A percentile compares a stretch with the other conserved stretches of the same genome.
These are phyloP conservation scores for Monosporascus ibericus DNA, from an alignment of 2,329 filamentous ascomycete genomes.

Conservation along the genomic window DNA sequence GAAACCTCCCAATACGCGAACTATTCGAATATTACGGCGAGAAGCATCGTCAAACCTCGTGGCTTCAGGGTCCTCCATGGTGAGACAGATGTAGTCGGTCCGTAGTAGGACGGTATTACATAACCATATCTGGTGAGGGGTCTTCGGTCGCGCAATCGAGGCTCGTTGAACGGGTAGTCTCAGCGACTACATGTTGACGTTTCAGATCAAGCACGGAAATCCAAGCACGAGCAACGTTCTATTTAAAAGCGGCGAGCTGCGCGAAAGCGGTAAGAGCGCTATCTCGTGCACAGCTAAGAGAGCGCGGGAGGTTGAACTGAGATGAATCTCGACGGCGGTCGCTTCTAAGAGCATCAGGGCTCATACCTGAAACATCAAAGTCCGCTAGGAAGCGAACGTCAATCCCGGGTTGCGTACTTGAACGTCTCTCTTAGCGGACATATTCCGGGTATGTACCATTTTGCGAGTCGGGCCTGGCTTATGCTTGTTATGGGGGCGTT, in stretches of 20 bases:
- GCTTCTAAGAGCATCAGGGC: background rate
- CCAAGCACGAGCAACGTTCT: conserved; percentile 35
- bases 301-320: background rate
- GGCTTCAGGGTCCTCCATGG: conserved; percentile 11
- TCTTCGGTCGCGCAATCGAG: conserved; percentile 15
- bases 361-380: background rate
- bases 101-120: conserved; percentile 26
- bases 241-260: conserved; percentile 39
- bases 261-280: conserved; percentile 38
- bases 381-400: background rate
- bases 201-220: conserved; percentile 46
- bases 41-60: conserved; percentile 2
- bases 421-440: background rate
- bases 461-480: background rate
- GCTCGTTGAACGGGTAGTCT: conserved; percentile 37
- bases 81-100: conserved; percentile 21
- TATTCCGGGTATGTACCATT: background rate
- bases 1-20: conserved; percentile 16
- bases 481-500: too few relatives aligned
- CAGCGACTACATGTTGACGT: conserved; percentile 44
- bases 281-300: conserved; percentile 16
- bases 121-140: conserved; percentile 14
- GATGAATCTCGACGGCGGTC: background rate
- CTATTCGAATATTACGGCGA: conserved; percentile 15
- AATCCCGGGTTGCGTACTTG: background rate